Evolutionary conservation across 805 yeast genomes (phyloP).

Genomic region (Candida nitratophila): DNA sequence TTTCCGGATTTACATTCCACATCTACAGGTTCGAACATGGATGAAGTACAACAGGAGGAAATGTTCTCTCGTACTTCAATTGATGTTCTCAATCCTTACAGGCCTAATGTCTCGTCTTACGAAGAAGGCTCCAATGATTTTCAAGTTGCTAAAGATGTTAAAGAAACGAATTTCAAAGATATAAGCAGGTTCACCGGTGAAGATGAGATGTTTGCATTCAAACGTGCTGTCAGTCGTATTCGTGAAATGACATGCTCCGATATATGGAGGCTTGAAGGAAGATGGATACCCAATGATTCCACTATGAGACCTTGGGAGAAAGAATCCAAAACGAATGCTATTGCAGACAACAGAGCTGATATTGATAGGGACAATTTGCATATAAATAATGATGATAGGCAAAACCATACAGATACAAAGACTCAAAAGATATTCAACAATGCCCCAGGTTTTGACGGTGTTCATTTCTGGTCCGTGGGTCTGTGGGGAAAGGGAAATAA

Average conservation of each 20-base stretch:
- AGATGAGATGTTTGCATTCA: constrained; percentile 68
- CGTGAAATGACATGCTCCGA: constrained; percentile 28
- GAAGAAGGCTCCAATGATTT: constrained; percentile 37
- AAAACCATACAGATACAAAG: constrained; percentile 1
- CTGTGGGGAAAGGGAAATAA: constrained; percentile 47
- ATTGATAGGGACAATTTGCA: too few species aligned
- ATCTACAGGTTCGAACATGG: constrained; percentile 15
- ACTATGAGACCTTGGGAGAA: constrained; percentile 55
- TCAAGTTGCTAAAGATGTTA: constrained; percentile 10
- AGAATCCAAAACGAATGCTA: neutral
- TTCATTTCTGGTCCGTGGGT: constrained; percentile 68
- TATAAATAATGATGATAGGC: too few species aligned
- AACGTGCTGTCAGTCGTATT: constrained; percentile 62
- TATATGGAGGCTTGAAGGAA: constrained; percentile 39
- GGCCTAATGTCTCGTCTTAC: constrained; percentile 64
- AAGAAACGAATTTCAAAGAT: constrained; percentile 35
- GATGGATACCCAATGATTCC: constrained; percentile 51
- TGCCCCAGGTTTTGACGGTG: constrained; percentile 35
- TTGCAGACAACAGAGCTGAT: constrained; percentile 1
- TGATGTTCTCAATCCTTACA: constrained; percentile 54
- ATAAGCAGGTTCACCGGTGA: constrained; percentile 63
- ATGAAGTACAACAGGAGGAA: constrained; percentile 53
- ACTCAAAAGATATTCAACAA: constrained; percentile 3
- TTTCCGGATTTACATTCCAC: constrained; percentile 45
- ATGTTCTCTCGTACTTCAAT: constrained; percentile 60